Conservation (phyloP, 2,329 filamentous ascomycete genomes). For the Dothistroma septosporum region DNA sequence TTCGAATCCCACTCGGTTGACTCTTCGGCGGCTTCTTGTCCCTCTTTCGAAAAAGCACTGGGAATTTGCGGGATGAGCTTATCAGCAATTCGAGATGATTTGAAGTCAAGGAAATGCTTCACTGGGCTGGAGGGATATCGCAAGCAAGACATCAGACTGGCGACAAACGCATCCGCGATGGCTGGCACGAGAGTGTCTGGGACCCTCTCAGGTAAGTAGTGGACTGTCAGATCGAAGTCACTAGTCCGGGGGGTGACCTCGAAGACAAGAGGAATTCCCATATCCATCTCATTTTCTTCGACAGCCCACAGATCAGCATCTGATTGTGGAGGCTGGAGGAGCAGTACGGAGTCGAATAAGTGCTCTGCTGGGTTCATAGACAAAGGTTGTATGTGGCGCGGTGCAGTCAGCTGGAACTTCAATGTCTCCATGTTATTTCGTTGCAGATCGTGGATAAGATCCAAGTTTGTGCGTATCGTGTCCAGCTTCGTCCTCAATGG, state of each 20-base stretch:
- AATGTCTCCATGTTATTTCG: slow-evolving; percentile 58
- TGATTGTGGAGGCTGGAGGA: slow-evolving; percentile 63
- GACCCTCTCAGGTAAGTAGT: slow-evolving; percentile 60
- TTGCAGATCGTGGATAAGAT: slow-evolving; percentile 60
- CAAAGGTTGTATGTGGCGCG: slow-evolving; percentile 65
- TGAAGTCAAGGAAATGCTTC: slow-evolving; percentile 19
- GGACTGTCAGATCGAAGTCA: slow-evolving; percentile 47
- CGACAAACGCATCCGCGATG: slow-evolving; percentile 31
- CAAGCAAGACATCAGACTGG: slow-evolving; percentile 26
- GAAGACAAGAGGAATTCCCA: slow-evolving; percentile 63
- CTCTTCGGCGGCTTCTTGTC: not conserved
- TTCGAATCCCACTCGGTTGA: slow-evolving; percentile 45
- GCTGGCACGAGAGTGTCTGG: slow-evolving; percentile 33
- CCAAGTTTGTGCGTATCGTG: slow-evolving; percentile 47
- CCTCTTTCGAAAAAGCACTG: not conserved
- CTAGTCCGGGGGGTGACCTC: slow-evolving; percentile 61
- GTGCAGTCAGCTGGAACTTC: slow-evolving; percentile 67
- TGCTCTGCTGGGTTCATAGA: slow-evolving; percentile 42
- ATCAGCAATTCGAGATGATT: slow-evolving; percentile 13
- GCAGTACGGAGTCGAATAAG: slow-evolving; percentile 75
- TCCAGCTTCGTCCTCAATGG: slow-evolving; percentile 61
- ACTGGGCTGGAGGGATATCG: slow-evolving; percentile 28
- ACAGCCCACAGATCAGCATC: slow-evolving; percentile 52
- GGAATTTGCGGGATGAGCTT: slow-evolving; percentile 11
- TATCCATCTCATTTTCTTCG: slow-evolving; percentile 62